Conservation (phyloP, 768 basidiomycete species). For the Psilocybe tampanensis region DNA sequence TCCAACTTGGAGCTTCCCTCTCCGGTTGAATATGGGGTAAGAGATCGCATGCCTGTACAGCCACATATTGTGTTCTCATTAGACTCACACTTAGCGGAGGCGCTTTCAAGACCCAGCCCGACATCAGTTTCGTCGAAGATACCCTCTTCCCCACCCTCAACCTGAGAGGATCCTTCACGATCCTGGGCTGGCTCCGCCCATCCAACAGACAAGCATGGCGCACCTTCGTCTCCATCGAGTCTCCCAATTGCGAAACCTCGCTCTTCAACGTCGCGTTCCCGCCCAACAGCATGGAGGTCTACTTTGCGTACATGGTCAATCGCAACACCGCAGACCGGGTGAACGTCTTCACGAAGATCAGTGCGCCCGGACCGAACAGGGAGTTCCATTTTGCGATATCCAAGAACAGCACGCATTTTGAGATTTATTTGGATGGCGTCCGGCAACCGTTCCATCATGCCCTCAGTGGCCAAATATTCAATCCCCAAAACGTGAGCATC, state of each 20-base stretch:
- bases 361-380: neutral
- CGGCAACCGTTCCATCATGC: neutral
- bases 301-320: neutral
- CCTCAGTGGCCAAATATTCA: neutral
- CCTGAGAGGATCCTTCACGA: neutral
- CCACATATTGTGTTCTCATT: neutral
- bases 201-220: neutral
- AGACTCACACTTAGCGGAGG: neutral
- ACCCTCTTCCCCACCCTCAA: neutral
- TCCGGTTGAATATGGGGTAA: constrained; percentile 3
- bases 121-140: neutral
- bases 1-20: constrained; percentile 4
- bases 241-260: neutral
- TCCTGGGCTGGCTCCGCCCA: neutral
- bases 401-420: neutral
- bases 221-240: constrained; percentile 4
- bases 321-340: neutral
- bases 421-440: neutral
- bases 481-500: neutral
- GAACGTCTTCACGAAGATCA: neutral
- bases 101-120: neutral
- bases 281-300: constrained; percentile 1
- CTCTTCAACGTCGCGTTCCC: constrained; percentile 2
- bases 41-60: neutral
- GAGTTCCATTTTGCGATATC: constrained; percentile 1